Percentiles rank a stretch among this genome's conserved stretches.
Evolutionary conservation across 106 monocot genomes (phyloP).

Genomic region (Allium sativum): DNA sequence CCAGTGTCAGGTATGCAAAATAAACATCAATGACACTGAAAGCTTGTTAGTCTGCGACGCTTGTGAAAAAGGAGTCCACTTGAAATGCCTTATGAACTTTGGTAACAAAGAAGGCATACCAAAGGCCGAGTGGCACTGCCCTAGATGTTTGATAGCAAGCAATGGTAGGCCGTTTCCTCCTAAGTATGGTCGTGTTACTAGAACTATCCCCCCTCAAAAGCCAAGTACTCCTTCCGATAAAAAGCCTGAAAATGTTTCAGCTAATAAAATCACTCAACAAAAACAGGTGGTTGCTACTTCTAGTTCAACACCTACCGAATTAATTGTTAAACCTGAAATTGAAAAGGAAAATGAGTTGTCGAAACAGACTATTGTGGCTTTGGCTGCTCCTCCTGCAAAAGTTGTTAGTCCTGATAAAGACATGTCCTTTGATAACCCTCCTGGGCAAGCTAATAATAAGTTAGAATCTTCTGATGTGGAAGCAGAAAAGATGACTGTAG

Average conservation of each 20-base stretch:
- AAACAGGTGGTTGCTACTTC: constrained; percentile 18
- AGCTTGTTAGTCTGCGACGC: constrained; percentile 87
- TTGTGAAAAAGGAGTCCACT: constrained; percentile 87
- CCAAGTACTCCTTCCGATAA: constrained; percentile 24
- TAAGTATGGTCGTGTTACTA: constrained; percentile 95
- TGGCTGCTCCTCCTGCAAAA: constrained; percentile 6
- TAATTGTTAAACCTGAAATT: constrained; percentile 2
- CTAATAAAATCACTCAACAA: constrained; percentile 31
- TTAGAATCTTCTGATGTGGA: background rate
- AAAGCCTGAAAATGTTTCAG: constrained; percentile 21
- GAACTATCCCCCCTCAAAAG: constrained; percentile 28
- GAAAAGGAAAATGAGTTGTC: constrained; percentile 13
- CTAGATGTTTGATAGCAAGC: constrained; percentile 59
- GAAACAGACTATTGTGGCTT: constrained; percentile 4
- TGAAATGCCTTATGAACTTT: constrained; percentile 65
- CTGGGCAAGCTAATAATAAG: background rate
- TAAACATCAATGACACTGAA: constrained; percentile 54
- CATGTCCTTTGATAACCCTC: too few relatives aligned
- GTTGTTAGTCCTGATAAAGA: constrained; percentile 16
- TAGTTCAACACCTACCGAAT: constrained; percentile 2
- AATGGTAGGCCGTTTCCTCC: constrained; percentile 82
- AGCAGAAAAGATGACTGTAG: too few relatives aligned
- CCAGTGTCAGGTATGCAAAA: constrained; percentile 69
- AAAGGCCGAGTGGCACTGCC: constrained; percentile 90
- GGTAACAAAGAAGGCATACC: constrained; percentile 50